phyloP scores from a whole-genome alignment of 495 filamentous ascomycete genomes.

The Penicillium paxilli region DNA sequence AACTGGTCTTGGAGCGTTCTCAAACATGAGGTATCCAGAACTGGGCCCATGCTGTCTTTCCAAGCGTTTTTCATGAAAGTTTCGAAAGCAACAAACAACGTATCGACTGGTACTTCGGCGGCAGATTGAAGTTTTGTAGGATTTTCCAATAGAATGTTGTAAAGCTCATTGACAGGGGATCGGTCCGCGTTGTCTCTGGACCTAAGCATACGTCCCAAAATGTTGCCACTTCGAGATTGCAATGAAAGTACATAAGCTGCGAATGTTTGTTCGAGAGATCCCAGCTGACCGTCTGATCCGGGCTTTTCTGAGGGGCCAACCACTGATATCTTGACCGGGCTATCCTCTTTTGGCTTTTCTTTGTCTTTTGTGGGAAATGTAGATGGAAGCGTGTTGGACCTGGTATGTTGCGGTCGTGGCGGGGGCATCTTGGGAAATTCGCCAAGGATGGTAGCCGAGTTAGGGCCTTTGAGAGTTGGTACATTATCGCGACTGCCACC shows the following conservation, averaged over 20 bases:
- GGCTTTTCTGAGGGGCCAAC: conserved; percentile 23
- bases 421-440: conserved; percentile 43
- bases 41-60: conserved; percentile 82
- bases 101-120: conserved; percentile 76
- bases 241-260: conserved; percentile 79
- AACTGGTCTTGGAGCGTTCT: conserved; percentile 72
- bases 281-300: conserved; percentile 50
- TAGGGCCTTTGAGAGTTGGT: conserved; percentile 36
- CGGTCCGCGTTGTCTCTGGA: conserved; percentile 72
- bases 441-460: conserved; percentile 35
- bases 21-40: conserved; percentile 66
- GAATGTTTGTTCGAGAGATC: conserved; percentile 82
- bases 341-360: conserved; percentile 25
- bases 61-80: conserved; percentile 90
- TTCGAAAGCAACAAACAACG: conserved; percentile 92
- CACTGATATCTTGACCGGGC: conserved; percentile 34
- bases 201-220: conserved; percentile 73
- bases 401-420: conserved; percentile 31
- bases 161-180: conserved; percentile 83
- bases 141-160: conserved; percentile 81
- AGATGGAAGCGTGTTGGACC: conserved; percentile 44
- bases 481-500: conserved; percentile 50
- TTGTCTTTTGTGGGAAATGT: conserved; percentile 33
- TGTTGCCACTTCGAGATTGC: conserved; percentile 79
- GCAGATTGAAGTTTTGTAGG: conserved; percentile 72